Evolutionary conservation across 148 eudicot species (phyloP).

Genomic region (Cornus florida): DNA sequence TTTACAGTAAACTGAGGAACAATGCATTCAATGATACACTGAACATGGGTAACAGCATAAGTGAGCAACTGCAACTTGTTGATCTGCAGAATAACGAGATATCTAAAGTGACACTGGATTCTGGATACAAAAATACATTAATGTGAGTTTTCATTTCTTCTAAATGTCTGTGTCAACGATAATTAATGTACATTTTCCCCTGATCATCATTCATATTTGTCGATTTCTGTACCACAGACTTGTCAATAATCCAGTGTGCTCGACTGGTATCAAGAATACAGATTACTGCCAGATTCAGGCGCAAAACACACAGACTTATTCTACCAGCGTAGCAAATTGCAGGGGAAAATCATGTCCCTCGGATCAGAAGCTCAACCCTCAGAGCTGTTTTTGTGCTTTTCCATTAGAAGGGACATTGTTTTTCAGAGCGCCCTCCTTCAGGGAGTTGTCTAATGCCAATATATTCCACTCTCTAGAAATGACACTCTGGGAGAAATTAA

Average conservation of each 20-base stretch:
- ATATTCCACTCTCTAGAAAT: slow-evolving; percentile 73
- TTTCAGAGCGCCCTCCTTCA: slow-evolving; percentile 73
- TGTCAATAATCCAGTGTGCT: slow-evolving; percentile 79
- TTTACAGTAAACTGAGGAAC: not conserved
- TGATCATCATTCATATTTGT: not conserved
- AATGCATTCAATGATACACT: slow-evolving; percentile 59
- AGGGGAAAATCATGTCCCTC: slow-evolving; percentile 52
- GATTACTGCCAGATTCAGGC: slow-evolving; percentile 60
- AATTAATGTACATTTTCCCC: not conserved
- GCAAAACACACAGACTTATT: slow-evolving; percentile 54
- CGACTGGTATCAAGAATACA: slow-evolving; percentile 38
- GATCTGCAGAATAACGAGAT: slow-evolving; percentile 80
- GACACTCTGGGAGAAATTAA: slow-evolving; percentile 68
- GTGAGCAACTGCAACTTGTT: slow-evolving; percentile 73
- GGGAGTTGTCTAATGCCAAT: slow-evolving; percentile 65
- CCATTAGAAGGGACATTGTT: slow-evolving; percentile 86
- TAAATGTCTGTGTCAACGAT: not conserved
- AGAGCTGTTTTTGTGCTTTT: slow-evolving; percentile 81
- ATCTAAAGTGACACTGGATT: slow-evolving; percentile 63
- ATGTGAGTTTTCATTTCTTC: slow-evolving; percentile 44
- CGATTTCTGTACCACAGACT: slow-evolving; percentile 44
- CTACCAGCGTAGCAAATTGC: slow-evolving; percentile 79
- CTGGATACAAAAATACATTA: slow-evolving; percentile 60
- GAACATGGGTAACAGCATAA: slow-evolving; percentile 57
- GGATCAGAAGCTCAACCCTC: slow-evolving; percentile 70